Evolutionary conservation across 2,329 filamentous ascomycete species (phyloP), one percentile per base, ranked within the genome.

Genomic region (Colletotrichum sidae): DNA sequence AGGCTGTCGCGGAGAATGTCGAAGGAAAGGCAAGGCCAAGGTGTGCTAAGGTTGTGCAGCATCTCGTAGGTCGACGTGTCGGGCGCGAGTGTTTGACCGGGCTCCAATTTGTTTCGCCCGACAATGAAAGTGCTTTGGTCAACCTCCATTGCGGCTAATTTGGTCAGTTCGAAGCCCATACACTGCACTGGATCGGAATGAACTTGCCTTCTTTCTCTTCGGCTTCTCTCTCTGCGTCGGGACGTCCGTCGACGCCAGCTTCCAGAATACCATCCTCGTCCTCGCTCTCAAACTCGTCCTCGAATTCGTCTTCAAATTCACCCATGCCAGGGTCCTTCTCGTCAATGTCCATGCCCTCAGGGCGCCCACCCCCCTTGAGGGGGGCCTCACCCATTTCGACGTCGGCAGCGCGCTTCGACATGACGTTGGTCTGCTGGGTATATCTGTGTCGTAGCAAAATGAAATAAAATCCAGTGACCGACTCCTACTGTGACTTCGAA

Each of bases 21-120:
- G 79, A 97, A 97, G 2, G 95, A 98, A 13, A 99, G 86, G 77
- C 96, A 99, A 3, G 96, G 96, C 96, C 96, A 99, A 1, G 94
- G 94, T 8, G 94, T 94, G 78, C 92, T 96, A 69, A 99, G 87
- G 67, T 89, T 93, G 83, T 99, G 96, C 65, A 99, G 88, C 94
- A 99, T 96, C 77, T 97, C 92, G 82, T 99, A 99, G 6, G 95
- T 95, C n/a, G 92, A 93, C 65, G 92, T 85, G 79, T 99, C 96
- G 12, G 96, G 95, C 4, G 94, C 89, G 61, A 99, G 86, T 6
- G 93, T 94, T 83, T 98, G 94, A 72, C 94, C 95, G 11, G 93
- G 90, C 69, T 93, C 93, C 69, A 98, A 87, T 81, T 96, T 95
- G 78, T 94, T 93, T 73, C 96, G 89, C 69, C 96, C 96, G 70